These are phyloP conservation scores for Dothideomycetidae sp. DNA, from an alignment of 2,329 filamentous ascomycete species.

Conservation along the genomic window DNA sequence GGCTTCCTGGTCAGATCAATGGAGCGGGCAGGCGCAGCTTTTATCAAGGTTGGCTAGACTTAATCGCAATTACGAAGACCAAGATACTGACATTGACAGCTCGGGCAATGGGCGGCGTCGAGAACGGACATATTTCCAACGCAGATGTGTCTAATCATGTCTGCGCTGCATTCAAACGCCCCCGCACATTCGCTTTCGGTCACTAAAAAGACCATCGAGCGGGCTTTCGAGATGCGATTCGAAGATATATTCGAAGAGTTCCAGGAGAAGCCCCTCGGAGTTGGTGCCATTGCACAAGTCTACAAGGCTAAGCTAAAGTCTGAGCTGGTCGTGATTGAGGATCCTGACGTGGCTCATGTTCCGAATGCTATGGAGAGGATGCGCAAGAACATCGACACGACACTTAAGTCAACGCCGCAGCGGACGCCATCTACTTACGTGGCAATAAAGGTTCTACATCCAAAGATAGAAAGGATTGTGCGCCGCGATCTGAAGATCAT, in stretches of 20 bases:
- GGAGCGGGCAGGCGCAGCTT: constrained; percentile 86
- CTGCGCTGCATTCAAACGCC: constrained; percentile 83
- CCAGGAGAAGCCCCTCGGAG: constrained; percentile 72
- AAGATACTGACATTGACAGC: constrained; percentile 31
- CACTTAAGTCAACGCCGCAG: constrained; percentile 74
- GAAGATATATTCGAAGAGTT: constrained; percentile 96
- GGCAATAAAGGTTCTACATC: constrained; percentile 90
- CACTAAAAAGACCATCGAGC: constrained; percentile 65
- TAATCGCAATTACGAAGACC: not conserved
- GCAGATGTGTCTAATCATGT: constrained; percentile 87
- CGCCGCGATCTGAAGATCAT: constrained; percentile 88
- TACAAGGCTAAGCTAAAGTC: constrained; percentile 89
- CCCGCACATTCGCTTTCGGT: constrained; percentile 73
- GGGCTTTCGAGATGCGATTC: constrained; percentile 69
- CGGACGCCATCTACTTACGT: constrained; percentile 84
- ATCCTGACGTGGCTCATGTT: constrained; percentile 39
- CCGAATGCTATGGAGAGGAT: constrained; percentile 54
- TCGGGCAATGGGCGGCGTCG: constrained; percentile 97
- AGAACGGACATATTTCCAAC: constrained; percentile 90
- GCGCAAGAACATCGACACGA: constrained; percentile 65
- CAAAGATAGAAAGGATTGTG: constrained; percentile 76
- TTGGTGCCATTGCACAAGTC: constrained; percentile 93
- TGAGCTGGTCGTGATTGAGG: constrained; percentile 52
- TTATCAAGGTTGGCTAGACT: constrained; percentile 62
- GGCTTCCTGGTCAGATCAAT: constrained; percentile 71